Percentiles rank a stretch among this genome's conserved stretches.
phyloP scores from a whole-genome alignment of 768 basidiomycete species.

The Psilocybe tampanensis region DNA sequence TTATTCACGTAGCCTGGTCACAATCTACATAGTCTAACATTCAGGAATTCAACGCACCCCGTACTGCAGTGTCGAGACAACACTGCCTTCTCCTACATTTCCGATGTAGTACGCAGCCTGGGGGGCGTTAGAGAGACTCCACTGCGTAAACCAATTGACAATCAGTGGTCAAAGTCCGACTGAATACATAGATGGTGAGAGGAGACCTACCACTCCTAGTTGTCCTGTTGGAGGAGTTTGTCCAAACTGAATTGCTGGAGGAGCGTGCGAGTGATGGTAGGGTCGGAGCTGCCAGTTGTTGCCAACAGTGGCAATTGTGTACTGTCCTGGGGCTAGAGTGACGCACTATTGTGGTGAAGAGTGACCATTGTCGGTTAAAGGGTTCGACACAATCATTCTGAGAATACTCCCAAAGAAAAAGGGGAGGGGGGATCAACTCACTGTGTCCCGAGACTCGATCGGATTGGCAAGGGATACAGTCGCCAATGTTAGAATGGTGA shows the following conservation, averaged over 20 bases:
- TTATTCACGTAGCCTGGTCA: too few relatives aligned
- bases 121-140: constrained; percentile 1
- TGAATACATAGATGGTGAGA: not conserved
- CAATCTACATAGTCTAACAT: too few relatives aligned
- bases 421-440: too few relatives aligned
- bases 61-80: constrained; percentile 1
- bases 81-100: constrained; percentile 2
- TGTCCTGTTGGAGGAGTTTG: not conserved
- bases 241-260: not conserved
- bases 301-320: constrained; percentile 1
- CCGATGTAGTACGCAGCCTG: constrained; percentile 3
- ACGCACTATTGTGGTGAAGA: constrained; percentile 9
- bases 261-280: constrained; percentile 7
- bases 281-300: constrained; percentile 3
- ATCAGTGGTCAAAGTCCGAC: not conserved
- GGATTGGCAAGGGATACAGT: too few relatives aligned
- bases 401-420: too few relatives aligned
- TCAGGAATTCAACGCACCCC: constrained; percentile 2
- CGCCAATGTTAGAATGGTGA: too few relatives aligned
- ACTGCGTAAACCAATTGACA: not conserved
- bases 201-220: constrained; percentile 1
- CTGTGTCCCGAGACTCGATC: too few relatives aligned
- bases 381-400: too few relatives aligned
- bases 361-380: too few relatives aligned
- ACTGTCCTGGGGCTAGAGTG: not conserved